phyloP scores from a whole-genome alignment of 257 asterid genomes.

The Avicennia marina region DNA sequence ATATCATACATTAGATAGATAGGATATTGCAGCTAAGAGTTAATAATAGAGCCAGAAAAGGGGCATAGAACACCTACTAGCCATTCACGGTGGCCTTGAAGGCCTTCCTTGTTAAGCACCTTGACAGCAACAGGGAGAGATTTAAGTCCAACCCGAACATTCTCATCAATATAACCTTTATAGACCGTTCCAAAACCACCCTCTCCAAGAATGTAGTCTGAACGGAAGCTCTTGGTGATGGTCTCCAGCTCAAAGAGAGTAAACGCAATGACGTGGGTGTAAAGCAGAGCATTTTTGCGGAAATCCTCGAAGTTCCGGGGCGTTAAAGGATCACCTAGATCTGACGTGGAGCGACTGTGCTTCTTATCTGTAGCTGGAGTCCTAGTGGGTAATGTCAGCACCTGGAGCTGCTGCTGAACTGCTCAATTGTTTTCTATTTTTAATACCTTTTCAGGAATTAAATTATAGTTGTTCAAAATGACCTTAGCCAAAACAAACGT shows the following conservation, averaged over 20 bases:
- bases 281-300: constrained; percentile 57
- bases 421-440: constrained; percentile 25
- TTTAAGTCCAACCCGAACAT: constrained; percentile 93
- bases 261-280: constrained; percentile 87
- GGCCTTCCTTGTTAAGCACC: constrained; percentile 98
- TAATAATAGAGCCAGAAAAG: not conserved
- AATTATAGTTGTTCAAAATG: not conserved
- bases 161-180: constrained; percentile 96
- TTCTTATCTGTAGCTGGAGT: constrained; percentile 55
- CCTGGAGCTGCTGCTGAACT: constrained; percentile 77
- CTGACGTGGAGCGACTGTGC: constrained; percentile 72
- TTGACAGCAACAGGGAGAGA: constrained; percentile 96
- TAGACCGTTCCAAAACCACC: constrained; percentile 99
- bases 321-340: constrained; percentile 86
- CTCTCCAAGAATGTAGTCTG: constrained; percentile 97
- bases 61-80: constrained; percentile 47
- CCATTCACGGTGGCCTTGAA: constrained; percentile 99
- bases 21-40: not conserved
- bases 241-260: constrained; percentile 95
- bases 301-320: constrained; percentile 80
- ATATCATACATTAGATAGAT: not conserved
- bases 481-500: constrained; percentile 8
- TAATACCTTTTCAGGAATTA: constrained; percentile 8
- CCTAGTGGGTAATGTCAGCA: constrained; percentile 38
- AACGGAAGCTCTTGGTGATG: constrained; percentile 94